phyloP scores from a whole-genome alignment of 1,284 basidiomycete species.

The Pholiota adiposa region DNA sequence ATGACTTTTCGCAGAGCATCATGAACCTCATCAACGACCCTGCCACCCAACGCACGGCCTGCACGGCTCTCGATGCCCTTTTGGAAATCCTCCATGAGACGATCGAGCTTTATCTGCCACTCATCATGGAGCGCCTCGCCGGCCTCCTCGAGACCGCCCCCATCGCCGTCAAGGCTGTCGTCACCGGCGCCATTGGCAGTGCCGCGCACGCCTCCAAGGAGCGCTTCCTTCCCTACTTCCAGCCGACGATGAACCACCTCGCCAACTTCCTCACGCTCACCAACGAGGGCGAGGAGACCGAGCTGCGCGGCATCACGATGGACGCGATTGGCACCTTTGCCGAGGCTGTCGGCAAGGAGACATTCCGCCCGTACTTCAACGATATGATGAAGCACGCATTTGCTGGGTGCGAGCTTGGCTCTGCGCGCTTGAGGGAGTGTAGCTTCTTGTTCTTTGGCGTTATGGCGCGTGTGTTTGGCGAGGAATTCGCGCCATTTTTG shows the following conservation, averaged over 20 bases:
- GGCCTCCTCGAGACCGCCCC: slow-evolving; percentile 90
- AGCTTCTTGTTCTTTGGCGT: slow-evolving; percentile 99
- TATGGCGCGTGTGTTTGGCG: slow-evolving; percentile 95
- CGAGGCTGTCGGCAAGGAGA: slow-evolving; percentile 94
- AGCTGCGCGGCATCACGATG: slow-evolving; percentile 97
- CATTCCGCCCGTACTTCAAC: slow-evolving; percentile 95
- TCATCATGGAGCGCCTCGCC: slow-evolving; percentile 95
- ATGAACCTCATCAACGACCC: slow-evolving; percentile 91
- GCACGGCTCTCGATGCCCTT: slow-evolving; percentile 95
- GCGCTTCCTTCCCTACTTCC: slow-evolving; percentile 95
- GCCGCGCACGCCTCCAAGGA: slow-evolving; percentile 98
- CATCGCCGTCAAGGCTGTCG: slow-evolving; percentile 89
- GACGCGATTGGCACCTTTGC: slow-evolving; percentile 98
- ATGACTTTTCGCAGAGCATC: slow-evolving; percentile 58
- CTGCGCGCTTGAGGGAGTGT: slow-evolving; percentile 91
- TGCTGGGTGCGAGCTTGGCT: slow-evolving; percentile 87
- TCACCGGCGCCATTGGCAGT: slow-evolving; percentile 97
- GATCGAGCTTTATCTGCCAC: slow-evolving; percentile 89
- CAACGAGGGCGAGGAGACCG: slow-evolving; percentile 87
- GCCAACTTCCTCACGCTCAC: slow-evolving; percentile 86
- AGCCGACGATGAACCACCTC: slow-evolving; percentile 89
- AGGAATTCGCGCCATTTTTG: slow-evolving; percentile 92
- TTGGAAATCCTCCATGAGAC: slow-evolving; percentile 94
- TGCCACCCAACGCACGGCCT: slow-evolving; percentile 89
- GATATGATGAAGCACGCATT: slow-evolving; percentile 97